A percentile compares a stretch with the other conserved stretches of the same genome.
These are phyloP conservation scores for Metschnikowia matae DNA, from an alignment of 805 yeast genomes.

Conservation along the genomic window DNA sequence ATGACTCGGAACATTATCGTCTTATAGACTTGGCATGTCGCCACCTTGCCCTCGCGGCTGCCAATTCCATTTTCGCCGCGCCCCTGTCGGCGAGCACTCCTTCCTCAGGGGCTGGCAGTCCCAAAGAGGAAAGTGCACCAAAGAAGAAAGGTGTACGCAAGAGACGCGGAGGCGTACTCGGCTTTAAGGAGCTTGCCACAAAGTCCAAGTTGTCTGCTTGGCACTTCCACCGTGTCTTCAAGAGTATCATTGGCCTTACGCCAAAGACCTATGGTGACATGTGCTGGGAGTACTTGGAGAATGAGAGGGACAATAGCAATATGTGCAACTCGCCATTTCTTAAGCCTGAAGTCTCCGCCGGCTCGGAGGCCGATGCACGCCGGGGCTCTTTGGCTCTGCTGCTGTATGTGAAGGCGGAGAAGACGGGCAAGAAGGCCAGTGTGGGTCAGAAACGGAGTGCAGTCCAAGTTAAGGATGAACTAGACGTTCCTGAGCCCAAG, in stretches of 20 bases:
- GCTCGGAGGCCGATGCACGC: slow-evolving; percentile 1
- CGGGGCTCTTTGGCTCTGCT: background rate
- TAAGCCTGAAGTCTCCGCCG: background rate
- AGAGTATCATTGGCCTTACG: slow-evolving; percentile 79
- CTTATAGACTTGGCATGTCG: slow-evolving; percentile 77
- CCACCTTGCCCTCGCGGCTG: slow-evolving; percentile 79
- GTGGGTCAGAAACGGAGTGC: background rate
- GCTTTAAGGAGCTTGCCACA: slow-evolving; percentile 83
- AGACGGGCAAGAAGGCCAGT: background rate
- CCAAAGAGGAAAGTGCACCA: slow-evolving; percentile 16
- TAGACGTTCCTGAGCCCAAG: slow-evolving; percentile 11
- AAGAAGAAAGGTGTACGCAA: slow-evolving; percentile 27
- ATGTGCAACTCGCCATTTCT: background rate
- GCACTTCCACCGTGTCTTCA: slow-evolving; percentile 91
- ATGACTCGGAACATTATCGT: slow-evolving; percentile 65
- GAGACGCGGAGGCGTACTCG: slow-evolving; percentile 74
- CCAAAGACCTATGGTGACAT: slow-evolving; percentile 87
- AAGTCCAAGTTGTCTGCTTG: slow-evolving; percentile 81
- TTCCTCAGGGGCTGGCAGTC: slow-evolving; percentile 17
- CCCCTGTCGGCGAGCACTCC: slow-evolving; percentile 10
- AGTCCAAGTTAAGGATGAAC: slow-evolving; percentile 1
- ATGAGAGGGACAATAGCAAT: slow-evolving; percentile 9
- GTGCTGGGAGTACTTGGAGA: slow-evolving; percentile 59
- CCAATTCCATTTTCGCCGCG: slow-evolving; percentile 32
- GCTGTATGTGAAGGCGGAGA: background rate